Evolutionary conservation across 164 flowering plant species (phyloP), one percentile per base, ranked within the genome.

Genomic region (Houttuynia cordata): DNA sequence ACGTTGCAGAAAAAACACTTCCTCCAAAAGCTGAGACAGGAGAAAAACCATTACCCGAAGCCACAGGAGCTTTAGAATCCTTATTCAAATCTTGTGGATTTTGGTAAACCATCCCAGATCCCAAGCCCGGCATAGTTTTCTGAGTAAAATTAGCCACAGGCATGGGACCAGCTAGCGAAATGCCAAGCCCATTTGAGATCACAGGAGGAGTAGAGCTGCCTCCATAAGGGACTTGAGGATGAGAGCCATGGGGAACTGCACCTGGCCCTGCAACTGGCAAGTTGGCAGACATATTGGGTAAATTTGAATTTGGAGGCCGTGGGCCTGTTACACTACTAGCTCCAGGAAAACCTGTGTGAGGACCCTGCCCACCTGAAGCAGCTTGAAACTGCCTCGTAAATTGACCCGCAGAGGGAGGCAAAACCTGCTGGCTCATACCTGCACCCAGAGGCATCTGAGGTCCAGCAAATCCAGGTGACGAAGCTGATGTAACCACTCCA

Each of bases 1-100:
- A 39, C 12, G 78, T 70, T 24, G 79, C 85, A 53, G 93, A 83
- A 65, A 88, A 87, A 37, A 77, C 68, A 68, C 83, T 90, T 58
- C 76, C 80, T 50, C 89, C 93, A 75, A 84, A 72, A 71, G 75
- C 75, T 17, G 69, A 60, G 84, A 3, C 17, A 45, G 17, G 4
- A 45, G 9, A 45, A 17, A 45, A 14, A 9, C 95, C 95, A 80
- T 85, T 86, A 62, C 90, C 95, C 68, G 91, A 73, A 61, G 57
- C 73, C 45, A 64, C 66, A 37, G 56, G 39, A 62, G 78, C 64
- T 72, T 74, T 85, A 21, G 84, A 70, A 70, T 81, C 83, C 70
- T 77, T 80, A 64, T 62, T 56, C 34, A 64, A 24, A 64, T 75
- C 56, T 67, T 59, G 77, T 24, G 80, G 73, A 51, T 62, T 78